Base-by-base conservation (phyloP, 768 basidiomycete species). In the Auriscalpium microsporum region DNA sequence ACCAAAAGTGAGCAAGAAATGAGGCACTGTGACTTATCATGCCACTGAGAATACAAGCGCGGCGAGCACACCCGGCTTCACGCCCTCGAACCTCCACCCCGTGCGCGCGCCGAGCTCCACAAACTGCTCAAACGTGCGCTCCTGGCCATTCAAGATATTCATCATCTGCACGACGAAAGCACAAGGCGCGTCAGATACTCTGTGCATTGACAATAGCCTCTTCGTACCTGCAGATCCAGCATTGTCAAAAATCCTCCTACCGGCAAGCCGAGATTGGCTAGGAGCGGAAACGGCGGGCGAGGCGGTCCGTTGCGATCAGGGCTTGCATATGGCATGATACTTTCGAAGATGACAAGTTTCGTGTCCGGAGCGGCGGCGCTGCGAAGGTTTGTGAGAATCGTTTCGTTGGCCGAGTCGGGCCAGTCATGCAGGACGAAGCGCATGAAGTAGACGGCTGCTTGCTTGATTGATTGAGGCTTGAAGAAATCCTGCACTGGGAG, bases 81-180 rank as follows among this genome's bases (percentile, higher is more conserved):
- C 58, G 23, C 56, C 48, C 50, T 67, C 64, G 14, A 67, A 57
- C 56, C 67, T 70, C 71, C 70, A 71, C 2, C 69, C 69, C 17
- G 63, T 36, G 6, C 57, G 56, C 11, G 51, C 36, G 4, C 62
- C 58, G 3, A 71, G 61, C n/a, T 60, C 58, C 6, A 60, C n/a
- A 42, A 67, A 66, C 17, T 66, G 57, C 8, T 56, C 57, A 14
- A 66, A 50, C 7, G 68, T 72, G 47, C 69, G 65, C 48, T 71
- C 71, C 54, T 65, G 55, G 10, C 65, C 68, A 46, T 69, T 65
- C 52, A 66, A 49, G 4, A 65, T 40, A 9, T 58, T 63, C 50
- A 68, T 47, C 69, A 72, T 68, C 69, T 69, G 54, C 28, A 28
- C 7, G n/a, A n/a, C n/a, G 19, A 10, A 14, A n/a, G n/a, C 45